Conservation (phyloP, 2,329 filamentous ascomycete species). For the Xylogone sp. region DNA sequence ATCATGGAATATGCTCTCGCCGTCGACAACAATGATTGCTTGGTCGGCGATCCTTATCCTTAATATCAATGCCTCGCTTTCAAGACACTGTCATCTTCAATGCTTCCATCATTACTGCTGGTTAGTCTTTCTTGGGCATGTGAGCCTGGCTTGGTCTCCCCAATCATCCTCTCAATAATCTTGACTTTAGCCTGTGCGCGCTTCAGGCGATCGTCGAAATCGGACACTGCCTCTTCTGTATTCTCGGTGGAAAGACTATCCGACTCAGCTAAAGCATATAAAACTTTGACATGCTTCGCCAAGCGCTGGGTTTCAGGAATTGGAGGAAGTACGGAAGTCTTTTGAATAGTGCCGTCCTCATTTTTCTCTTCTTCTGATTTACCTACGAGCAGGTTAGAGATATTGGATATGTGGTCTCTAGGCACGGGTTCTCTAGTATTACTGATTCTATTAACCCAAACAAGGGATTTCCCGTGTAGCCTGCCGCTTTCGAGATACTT, state of each 20-base stretch:
- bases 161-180: conserved; percentile 71
- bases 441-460: conserved; percentile 77
- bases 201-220: conserved; percentile 87
- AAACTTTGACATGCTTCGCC: conserved; percentile 68
- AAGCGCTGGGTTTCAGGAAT: conserved; percentile 60
- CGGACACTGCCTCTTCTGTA: conserved; percentile 81
- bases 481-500: conserved; percentile 81
- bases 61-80: conserved; percentile 26
- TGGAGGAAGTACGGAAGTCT: conserved; percentile 33
- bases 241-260: conserved; percentile 77
- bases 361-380: background rate
- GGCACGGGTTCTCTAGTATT: conserved; percentile 2
- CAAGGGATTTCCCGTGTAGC: conserved; percentile 70
- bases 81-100: conserved; percentile 42
- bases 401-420: background rate
- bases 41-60: background rate
- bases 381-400: background rate
- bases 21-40: too few species aligned
- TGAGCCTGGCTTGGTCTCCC: conserved; percentile 31
- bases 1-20: too few species aligned
- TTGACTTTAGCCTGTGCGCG: conserved; percentile 80
- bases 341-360: too few species aligned
- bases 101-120: conserved; percentile 34
- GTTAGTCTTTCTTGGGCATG: conserved; percentile 2
- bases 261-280: conserved; percentile 76